These are phyloP conservation scores for Pigoraptor vietnamica DNA, from an alignment of 78 protist genomes.

Conservation along the genomic window DNA sequence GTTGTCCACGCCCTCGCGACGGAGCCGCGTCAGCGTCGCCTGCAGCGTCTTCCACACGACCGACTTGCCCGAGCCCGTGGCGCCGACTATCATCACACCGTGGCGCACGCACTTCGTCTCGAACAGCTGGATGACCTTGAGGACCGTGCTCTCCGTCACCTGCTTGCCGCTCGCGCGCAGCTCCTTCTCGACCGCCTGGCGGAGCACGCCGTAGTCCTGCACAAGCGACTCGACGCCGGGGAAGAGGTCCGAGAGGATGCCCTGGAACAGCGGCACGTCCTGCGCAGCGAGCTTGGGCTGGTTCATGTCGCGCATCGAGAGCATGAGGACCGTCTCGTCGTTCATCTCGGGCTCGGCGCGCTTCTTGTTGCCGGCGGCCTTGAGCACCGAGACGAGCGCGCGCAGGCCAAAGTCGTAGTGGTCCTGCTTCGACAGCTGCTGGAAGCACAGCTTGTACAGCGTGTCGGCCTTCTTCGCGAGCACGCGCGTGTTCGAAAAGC, in stretches of 20 bases:
- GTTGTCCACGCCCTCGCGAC: slow-evolving; percentile 69
- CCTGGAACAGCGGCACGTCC: slow-evolving; percentile 60
- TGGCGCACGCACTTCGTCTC: slow-evolving; percentile 76
- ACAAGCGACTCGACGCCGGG: slow-evolving; percentile 43
- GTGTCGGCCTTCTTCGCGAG: slow-evolving; percentile 63
- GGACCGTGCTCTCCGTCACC: slow-evolving; percentile 8
- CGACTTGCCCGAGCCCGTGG: slow-evolving; percentile 88
- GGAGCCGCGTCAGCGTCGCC: slow-evolving; percentile 54
- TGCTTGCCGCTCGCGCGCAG: slow-evolving; percentile 29
- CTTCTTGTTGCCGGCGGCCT: slow-evolving; percentile 64
- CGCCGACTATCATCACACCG: slow-evolving; percentile 96
- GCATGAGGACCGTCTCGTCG: slow-evolving; percentile 52
- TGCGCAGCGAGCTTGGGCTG: slow-evolving; percentile 59
- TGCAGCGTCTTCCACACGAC: slow-evolving; percentile 75
- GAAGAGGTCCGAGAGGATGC: slow-evolving; percentile 63
- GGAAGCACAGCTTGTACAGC: slow-evolving; percentile 61
- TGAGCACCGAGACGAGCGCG: slow-evolving; percentile 66
- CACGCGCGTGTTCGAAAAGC: slow-evolving; percentile 57
- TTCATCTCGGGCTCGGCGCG: slow-evolving; percentile 19
- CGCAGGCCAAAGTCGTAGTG: slow-evolving; percentile 86
- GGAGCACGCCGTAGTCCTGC: slow-evolving; percentile 24
- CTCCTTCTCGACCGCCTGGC: slow-evolving; percentile 12
- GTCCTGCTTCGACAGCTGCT: slow-evolving; percentile 77
- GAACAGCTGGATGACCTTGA: slow-evolving; percentile 62
- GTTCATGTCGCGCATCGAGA: slow-evolving; percentile 65